phyloP scores from a whole-genome alignment of 2,329 filamentous ascomycete genomes.

The Penicillium sp. region DNA sequence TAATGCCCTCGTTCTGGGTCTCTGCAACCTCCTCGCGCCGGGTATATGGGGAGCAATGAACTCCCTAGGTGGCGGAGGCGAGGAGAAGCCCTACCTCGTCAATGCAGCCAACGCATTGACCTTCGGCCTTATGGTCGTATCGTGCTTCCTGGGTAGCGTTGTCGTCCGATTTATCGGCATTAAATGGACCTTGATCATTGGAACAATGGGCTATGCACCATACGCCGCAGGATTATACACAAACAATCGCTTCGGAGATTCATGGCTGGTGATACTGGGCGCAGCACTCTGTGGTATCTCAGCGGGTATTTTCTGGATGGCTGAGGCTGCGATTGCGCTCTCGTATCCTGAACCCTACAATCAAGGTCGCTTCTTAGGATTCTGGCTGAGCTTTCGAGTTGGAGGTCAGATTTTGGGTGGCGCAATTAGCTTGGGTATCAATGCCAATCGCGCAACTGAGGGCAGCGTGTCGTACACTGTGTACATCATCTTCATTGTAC shows the following conservation, averaged over 20 bases:
- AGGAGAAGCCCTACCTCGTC: conserved; percentile 64
- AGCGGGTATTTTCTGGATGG: conserved; percentile 74
- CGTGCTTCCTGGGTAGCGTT: conserved; percentile 64
- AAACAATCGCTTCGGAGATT: conserved; percentile 68
- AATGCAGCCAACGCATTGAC: conserved; percentile 71
- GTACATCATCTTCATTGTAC: conserved; percentile 68
- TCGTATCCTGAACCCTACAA: conserved; percentile 71
- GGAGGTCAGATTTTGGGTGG: conserved; percentile 70
- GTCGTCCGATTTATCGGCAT: conserved; percentile 69
- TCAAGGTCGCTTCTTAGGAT: conserved; percentile 63
- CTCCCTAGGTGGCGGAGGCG: conserved; percentile 68
- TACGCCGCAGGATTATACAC: conserved; percentile 71
- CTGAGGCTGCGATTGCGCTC: conserved; percentile 71
- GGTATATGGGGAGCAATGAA: conserved; percentile 76
- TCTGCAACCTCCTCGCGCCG: conserved; percentile 69
- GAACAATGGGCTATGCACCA: conserved; percentile 70
- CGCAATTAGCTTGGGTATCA: conserved; percentile 69
- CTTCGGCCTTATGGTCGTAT: conserved; percentile 71
- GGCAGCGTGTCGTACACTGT: conserved; percentile 70
- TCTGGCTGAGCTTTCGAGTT: conserved; percentile 65
- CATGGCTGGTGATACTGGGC: conserved; percentile 69
- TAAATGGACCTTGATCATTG: conserved; percentile 68
- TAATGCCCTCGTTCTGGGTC: conserved; percentile 69
- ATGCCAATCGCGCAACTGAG: conserved; percentile 56
- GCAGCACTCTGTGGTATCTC: conserved; percentile 69